Conservation (phyloP, 139 green algal genomes). For the Tetradesmus obliquus region DNA sequence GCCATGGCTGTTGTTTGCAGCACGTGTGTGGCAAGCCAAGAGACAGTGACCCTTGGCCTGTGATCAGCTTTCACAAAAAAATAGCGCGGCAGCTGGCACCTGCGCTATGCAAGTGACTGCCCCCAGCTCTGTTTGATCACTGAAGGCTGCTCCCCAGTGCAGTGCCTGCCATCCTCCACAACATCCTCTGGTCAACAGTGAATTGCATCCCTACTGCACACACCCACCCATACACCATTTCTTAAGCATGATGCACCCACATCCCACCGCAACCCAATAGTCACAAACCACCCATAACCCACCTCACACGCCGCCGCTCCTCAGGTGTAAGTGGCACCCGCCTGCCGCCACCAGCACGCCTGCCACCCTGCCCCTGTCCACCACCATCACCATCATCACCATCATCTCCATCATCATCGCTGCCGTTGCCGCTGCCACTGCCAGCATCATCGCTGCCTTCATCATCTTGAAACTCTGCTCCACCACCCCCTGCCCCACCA, state of each 20-base stretch:
- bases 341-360: background rate
- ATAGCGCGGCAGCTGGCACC: no score
- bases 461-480: background rate
- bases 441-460: background rate
- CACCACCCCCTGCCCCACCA: constrained; percentile 1
- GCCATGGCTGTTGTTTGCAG: background rate
- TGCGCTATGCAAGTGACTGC: no score
- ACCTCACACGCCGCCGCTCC: background rate
- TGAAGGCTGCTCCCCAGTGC: no score
- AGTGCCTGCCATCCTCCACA: no score
- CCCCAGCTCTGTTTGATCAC: no score
- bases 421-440: background rate
- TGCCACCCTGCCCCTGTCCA: background rate
- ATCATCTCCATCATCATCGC: background rate
- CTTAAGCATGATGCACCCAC: background rate
- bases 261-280: background rate
- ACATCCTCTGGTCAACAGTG: no score
- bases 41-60: background rate
- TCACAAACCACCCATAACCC: background rate
- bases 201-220: no score
- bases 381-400: constrained; percentile 24
- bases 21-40: background rate
- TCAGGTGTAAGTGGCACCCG: background rate
- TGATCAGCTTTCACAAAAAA: no score
- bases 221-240: background rate